These are phyloP conservation scores for Theobroma grandiflorum DNA, from an alignment of 441 rosid genomes.

Conservation along the genomic window DNA sequence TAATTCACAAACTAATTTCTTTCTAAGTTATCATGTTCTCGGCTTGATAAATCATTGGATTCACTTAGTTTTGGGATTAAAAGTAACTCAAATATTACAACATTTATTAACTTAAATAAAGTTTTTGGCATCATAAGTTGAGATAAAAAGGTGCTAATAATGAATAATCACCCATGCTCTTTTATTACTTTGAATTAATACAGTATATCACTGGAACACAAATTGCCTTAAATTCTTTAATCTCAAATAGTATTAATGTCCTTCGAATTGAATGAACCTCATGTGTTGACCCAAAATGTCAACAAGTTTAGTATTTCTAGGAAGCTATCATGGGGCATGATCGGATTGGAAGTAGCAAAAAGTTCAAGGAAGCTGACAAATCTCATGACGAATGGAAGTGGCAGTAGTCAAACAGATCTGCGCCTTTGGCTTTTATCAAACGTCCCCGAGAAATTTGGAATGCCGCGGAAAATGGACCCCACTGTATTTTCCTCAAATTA, in stretches of 20 bases:
- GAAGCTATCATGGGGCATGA: neutral
- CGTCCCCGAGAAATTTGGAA: slow-evolving; percentile 50
- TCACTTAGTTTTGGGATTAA: too few species aligned
- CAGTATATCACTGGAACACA: too few species aligned
- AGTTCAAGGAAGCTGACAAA: neutral
- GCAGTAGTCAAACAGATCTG: slow-evolving; percentile 25
- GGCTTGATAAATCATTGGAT: too few species aligned
- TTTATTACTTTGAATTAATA: too few species aligned
- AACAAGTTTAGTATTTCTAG: neutral
- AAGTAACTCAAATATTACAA: too few species aligned
- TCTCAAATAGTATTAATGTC: neutral
- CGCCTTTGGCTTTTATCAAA: slow-evolving; percentile 23
- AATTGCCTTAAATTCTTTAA: neutral
- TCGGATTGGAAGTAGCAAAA: neutral
- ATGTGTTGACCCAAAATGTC: neutral
- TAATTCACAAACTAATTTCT: too few species aligned
- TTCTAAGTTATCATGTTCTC: too few species aligned
- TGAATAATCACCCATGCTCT: neutral
- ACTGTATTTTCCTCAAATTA: neutral
- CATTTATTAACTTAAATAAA: too few species aligned
- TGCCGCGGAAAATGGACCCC: slow-evolving; percentile 22
- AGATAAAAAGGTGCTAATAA: neutral
- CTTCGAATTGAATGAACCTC: neutral
- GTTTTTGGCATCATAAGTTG: neutral
- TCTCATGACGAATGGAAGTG: slow-evolving; percentile 3